These are phyloP conservation scores for Arthrobotrys pseudoclavata DNA, from an alignment of 2,329 filamentous ascomycete species.

Conservation along the genomic window DNA sequence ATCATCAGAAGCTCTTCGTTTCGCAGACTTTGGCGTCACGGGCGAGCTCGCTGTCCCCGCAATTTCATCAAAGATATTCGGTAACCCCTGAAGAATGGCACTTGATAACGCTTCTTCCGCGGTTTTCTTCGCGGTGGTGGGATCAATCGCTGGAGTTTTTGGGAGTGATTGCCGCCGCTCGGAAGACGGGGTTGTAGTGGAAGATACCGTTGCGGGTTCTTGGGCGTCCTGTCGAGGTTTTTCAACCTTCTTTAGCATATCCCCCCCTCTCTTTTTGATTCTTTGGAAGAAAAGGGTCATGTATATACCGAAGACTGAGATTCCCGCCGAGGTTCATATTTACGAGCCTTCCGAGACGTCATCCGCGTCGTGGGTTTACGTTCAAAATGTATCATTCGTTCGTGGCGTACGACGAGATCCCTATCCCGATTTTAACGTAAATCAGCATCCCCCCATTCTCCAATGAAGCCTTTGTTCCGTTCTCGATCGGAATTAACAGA, in stretches of 20 bases:
- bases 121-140: slow-evolving; percentile 52
- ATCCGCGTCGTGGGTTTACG: slow-evolving; percentile 57
- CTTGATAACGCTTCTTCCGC: slow-evolving; percentile 39
- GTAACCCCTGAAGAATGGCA: slow-evolving; percentile 45
- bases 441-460: background rate
- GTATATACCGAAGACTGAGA: slow-evolving; percentile 56
- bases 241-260: slow-evolving; percentile 21
- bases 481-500: slow-evolving; percentile 18
- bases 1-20: slow-evolving; percentile 32
- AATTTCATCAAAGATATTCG: slow-evolving; percentile 44
- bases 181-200: slow-evolving; percentile 24
- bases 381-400: slow-evolving; percentile 60
- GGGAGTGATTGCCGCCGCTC: slow-evolving; percentile 47
- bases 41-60: background rate
- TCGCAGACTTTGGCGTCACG: slow-evolving; percentile 27
- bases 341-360: slow-evolving; percentile 58
- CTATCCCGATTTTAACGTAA: slow-evolving; percentile 14
- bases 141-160: slow-evolving; percentile 44
- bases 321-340: slow-evolving; percentile 57
- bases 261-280: background rate
- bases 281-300: background rate
- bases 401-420: slow-evolving; percentile 58
- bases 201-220: slow-evolving; percentile 38
- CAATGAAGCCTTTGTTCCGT: slow-evolving; percentile 32
- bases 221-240: slow-evolving; percentile 40